phyloP scores from a whole-genome alignment of 2,329 filamentous ascomycete species.

The Cytospora schulzeri region DNA sequence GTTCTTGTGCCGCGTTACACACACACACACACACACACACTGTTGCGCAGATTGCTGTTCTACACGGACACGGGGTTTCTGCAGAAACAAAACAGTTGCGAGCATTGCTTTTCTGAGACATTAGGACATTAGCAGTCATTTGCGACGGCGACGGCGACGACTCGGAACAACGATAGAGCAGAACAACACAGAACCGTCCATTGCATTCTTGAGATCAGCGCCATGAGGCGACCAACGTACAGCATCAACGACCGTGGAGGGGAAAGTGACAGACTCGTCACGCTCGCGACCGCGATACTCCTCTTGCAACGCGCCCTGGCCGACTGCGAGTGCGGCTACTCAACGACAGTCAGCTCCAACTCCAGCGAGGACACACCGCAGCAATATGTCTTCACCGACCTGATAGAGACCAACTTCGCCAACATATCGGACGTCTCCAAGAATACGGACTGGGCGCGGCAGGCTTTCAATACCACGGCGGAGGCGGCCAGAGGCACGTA shows the following conservation, averaged over 20 bases:
- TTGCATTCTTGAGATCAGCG: background rate
- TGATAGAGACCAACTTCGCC: conserved; percentile 73
- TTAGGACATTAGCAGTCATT: background rate
- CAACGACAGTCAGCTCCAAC: conserved; percentile 49
- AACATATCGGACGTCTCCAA: conserved; percentile 51
- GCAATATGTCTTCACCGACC: conserved; percentile 63
- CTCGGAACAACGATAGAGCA: background rate
- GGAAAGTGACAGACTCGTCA: background rate
- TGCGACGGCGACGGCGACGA: background rate
- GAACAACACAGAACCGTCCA: background rate
- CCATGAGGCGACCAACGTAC: background rate
- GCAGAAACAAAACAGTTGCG: background rate
- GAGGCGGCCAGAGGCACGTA: conserved; percentile 61
- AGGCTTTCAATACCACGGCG: conserved; percentile 67
- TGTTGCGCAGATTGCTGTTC: background rate
- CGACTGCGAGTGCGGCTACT: conserved; percentile 74
- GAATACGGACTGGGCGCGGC: conserved; percentile 64
- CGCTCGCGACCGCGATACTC: conserved; percentile 27
- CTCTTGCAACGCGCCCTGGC: conserved; percentile 36
- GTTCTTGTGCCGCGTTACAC: background rate
- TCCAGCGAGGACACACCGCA: conserved; percentile 28
- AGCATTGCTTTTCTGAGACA: background rate
- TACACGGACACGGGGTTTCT: background rate
- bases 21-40: background rate
- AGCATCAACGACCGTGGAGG: background rate